phyloP scores from a whole-genome alignment of 768 basidiomycete species.

The Pisolithus marmoratus region DNA sequence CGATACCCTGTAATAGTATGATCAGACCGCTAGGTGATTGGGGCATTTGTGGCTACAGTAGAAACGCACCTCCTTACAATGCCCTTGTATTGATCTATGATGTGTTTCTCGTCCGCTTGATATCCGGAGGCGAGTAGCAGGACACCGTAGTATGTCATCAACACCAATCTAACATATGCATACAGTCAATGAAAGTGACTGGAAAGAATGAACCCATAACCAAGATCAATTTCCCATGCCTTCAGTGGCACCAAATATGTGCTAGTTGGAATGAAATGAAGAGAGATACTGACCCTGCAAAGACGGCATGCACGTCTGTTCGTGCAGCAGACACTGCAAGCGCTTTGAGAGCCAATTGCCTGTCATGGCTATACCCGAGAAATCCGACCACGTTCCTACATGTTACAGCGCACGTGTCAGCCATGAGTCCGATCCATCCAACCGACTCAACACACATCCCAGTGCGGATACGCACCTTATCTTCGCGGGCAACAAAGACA shows the following conservation, averaged over 20 bases:
- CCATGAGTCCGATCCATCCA: background rate
- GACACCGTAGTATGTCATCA: constrained; percentile 78
- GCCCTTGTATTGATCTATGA: constrained; percentile 54
- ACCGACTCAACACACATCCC: background rate
- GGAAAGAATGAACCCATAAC: no score
- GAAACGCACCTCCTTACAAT: constrained; percentile 58
- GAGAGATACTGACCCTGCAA: constrained; percentile 53
- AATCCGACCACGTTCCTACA: constrained; percentile 64
- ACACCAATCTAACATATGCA: constrained; percentile 45
- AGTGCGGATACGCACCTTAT: constrained; percentile 43
- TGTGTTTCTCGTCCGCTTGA: constrained; percentile 65
- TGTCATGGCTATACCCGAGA: constrained; percentile 70
- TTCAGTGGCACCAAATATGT: background rate
- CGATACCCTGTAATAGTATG: constrained; percentile 37
- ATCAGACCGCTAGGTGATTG: background rate
- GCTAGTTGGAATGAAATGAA: background rate
- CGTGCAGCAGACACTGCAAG: constrained; percentile 62
- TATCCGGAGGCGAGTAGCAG: constrained; percentile 68
- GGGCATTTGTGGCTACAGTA: background rate
- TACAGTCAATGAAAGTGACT: background rate
- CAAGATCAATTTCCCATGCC: no score
- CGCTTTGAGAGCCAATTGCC: constrained; percentile 61
- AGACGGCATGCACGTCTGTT: constrained; percentile 68
- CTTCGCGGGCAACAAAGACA: constrained; percentile 68
- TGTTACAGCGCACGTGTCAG: background rate